Evolutionary conservation across 306 rosid species (phyloP).

Genomic region (Prunus mume): DNA sequence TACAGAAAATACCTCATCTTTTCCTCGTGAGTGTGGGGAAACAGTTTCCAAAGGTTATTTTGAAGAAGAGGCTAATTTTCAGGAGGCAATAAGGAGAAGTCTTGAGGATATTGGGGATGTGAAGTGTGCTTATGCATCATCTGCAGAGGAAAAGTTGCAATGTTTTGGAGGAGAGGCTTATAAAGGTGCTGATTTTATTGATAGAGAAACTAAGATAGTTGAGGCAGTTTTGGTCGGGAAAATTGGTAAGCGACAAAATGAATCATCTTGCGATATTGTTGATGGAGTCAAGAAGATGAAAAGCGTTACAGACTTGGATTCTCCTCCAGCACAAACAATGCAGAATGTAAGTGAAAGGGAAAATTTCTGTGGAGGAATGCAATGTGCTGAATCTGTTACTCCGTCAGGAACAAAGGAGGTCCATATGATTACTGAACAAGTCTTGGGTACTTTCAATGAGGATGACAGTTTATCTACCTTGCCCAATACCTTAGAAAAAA

Average conservation of each 20-base stretch:
- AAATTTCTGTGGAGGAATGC: conserved; percentile 22
- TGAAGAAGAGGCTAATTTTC: conserved; percentile 79
- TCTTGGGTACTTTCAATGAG: conserved; percentile 29
- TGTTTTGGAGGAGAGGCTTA: conserved; percentile 22
- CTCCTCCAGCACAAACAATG: conserved; percentile 34
- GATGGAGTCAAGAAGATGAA: conserved; percentile 34
- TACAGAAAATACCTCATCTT: conserved; percentile 32
- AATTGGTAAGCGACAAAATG: conserved; percentile 25
- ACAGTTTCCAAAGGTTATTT: conserved; percentile 53
- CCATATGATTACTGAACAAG: conserved; percentile 35
- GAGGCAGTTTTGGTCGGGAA: conserved; percentile 26
- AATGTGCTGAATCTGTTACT: conserved; percentile 4
- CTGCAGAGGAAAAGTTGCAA: conserved; percentile 30
- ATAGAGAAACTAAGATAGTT: conserved; percentile 15
- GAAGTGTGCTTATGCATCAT: conserved; percentile 20
- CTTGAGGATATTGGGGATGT: conserved; percentile 44
- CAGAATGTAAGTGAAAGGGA: conserved; percentile 34
- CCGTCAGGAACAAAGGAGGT: conserved; percentile 27
- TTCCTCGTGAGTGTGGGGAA: conserved; percentile 32
- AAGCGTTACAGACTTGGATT: conserved; percentile 12
- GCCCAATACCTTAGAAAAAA: conserved; percentile 11
- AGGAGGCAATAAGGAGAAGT: conserved; percentile 92
- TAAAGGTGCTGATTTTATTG: conserved; percentile 24
- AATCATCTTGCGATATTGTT: conserved; percentile 28
- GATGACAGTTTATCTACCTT: conserved; percentile 25